Conservation (phyloP, 768 basidiomycete genomes). For the Melanogaster broomeanus region DNA sequence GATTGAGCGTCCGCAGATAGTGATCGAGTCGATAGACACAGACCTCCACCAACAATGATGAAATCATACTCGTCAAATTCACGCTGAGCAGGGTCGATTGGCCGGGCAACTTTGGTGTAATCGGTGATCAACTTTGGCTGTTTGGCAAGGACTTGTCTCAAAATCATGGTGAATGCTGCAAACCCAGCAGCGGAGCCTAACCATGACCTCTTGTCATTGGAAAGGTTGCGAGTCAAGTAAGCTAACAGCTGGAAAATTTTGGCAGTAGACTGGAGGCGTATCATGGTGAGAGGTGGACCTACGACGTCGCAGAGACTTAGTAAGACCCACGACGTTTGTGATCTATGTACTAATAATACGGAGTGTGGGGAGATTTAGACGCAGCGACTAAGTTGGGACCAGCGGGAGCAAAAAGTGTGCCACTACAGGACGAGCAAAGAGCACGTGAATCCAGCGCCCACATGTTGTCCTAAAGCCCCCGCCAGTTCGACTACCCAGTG, state of each 20-base stretch:
- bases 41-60: slow-evolving; percentile 58
- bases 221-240: not conserved
- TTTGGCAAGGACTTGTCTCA: slow-evolving; percentile 1
- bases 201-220: not conserved
- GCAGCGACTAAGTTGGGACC: too few species aligned
- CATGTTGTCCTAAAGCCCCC: too few species aligned
- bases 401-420: too few species aligned
- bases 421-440: too few species aligned
- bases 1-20: too few species aligned
- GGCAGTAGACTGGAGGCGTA: not conserved
- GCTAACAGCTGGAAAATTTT: not conserved
- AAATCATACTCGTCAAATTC: slow-evolving; percentile 45
- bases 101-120: slow-evolving; percentile 11
- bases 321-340: too few species aligned
- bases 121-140: slow-evolving; percentile 10
- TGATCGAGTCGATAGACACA: too few species aligned
- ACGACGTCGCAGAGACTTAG: too few species aligned
- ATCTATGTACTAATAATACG: too few species aligned
- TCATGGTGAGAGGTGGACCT: not conserved
- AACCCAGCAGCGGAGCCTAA: slow-evolving; percentile 5
- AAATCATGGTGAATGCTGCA: slow-evolving; percentile 7
- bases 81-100: not conserved
- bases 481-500: too few species aligned
- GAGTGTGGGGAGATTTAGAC: too few species aligned
- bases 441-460: too few species aligned